These are phyloP conservation scores for Scenedesmus sp. DNA, from an alignment of 163 green algal species.

Conservation along the genomic window DNA sequence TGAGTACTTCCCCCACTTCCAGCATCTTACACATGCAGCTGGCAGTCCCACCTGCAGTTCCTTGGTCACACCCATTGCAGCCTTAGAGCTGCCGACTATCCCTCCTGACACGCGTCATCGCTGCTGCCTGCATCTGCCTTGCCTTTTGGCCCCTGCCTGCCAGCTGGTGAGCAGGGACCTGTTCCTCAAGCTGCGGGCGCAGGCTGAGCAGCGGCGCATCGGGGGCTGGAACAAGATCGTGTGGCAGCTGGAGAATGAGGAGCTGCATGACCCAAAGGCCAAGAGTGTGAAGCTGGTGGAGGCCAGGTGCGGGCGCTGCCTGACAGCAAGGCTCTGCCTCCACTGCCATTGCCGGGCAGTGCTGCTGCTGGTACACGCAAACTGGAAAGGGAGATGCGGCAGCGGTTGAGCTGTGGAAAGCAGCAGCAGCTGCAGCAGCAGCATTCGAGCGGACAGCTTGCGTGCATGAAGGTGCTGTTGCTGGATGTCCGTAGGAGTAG, in stretches of 20 bases:
- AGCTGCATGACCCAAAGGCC: not conserved
- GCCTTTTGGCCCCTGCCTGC: not conserved
- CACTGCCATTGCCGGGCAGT: not conserved
- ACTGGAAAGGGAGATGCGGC: not conserved
- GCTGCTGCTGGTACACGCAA: not conserved
- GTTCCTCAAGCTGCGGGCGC: conserved; percentile 20
- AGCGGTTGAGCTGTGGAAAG: not conserved
- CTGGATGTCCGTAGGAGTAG: not conserved
- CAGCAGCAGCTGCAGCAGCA: not conserved
- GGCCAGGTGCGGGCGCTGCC: not conserved
- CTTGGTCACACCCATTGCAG: too few relatives aligned
- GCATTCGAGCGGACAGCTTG: not conserved
- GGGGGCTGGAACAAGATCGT: conserved; percentile 32
- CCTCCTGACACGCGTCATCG: not conserved
- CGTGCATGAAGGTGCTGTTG: not conserved
- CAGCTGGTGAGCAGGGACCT: conserved; percentile 26
- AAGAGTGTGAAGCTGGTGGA: conserved; percentile 1
- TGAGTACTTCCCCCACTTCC: too few relatives aligned
- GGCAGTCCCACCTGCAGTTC: too few relatives aligned
- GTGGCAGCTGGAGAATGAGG: conserved; percentile 14
- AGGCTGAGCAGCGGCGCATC: conserved; percentile 18
- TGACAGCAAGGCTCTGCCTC: not conserved
- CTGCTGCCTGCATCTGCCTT: not conserved
- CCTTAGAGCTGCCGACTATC: too few relatives aligned
- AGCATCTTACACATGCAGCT: too few relatives aligned